Base-by-base conservation (phyloP, 768 basidiomycete species). In the Boletus vermiculosoides region DNA sequence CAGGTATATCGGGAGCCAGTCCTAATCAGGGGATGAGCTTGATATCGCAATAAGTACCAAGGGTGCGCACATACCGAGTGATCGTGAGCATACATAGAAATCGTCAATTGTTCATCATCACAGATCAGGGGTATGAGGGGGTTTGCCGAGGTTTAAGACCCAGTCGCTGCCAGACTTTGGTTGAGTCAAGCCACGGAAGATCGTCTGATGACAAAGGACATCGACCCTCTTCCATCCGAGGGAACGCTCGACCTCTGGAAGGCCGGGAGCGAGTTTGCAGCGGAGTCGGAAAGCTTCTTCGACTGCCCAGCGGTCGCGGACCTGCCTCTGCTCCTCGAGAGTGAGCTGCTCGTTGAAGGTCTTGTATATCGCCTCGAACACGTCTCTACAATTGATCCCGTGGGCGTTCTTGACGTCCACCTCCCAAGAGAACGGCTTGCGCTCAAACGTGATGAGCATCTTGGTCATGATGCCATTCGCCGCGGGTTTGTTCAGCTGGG, bases 181-280 rank as follows among this genome's bases (percentile, higher is more conserved):
- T 54, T 74, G 77, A 7, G 73, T 73, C 57, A 87, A 63, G 31
- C 82, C 83, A 46, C 76, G 76, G 67, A 86, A 87, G 52, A 84
- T 65, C 28, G 81, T 79, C 52, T 69, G 78, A 10, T 82, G 81
- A 23, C 74, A 65, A 53, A 87, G 69, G 34, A 83, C 66, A 57
- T 88, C 86, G 47, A 86, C 78, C 18, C 86, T 78, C 52, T 78
- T 74, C 70, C 84, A 75, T 8, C 85, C 85, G 46, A 76, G 70
- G 33, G 70, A 67, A 58, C 76, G 74, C 55, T 78, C 79, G 52
- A 68, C 74, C 50, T 73, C 73, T 16, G 73, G 70, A 48, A 78
- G 60, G 31, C 77, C 77, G 2, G 76, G 58, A 31, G 72, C 71
- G 48, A 80, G 76, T 34, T 69, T 63, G 64, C 81, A 82, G 47